Conservation (phyloP, 371 early-diverging fungal species). For the Mortierella sp. region DNA sequence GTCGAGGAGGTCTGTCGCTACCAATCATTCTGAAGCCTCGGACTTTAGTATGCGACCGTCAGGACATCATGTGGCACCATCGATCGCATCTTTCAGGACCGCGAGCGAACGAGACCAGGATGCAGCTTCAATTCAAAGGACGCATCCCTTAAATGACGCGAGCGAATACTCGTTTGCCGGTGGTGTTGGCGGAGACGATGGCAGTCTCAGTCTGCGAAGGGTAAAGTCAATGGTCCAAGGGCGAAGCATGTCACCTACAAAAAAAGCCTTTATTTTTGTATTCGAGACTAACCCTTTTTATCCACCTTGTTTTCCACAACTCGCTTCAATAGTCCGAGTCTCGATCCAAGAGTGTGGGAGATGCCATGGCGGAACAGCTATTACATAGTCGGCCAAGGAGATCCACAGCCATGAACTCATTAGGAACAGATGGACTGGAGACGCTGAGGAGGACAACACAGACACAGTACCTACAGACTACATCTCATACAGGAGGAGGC, state of each 20-base stretch:
- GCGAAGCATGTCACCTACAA: neutral
- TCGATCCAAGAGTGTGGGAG: conserved; percentile 23
- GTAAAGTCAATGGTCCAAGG: conserved; percentile 1
- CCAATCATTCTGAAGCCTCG: conserved; percentile 41
- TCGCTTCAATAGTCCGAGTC: conserved; percentile 20
- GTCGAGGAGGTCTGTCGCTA: conserved; percentile 39
- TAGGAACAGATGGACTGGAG: conserved; percentile 12
- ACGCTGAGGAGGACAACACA: conserved; percentile 6
- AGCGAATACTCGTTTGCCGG: conserved; percentile 20
- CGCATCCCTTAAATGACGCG: conserved; percentile 7
- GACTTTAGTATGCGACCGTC: conserved; percentile 31
- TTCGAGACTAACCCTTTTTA: neutral
- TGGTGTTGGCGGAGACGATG: conserved; percentile 18
- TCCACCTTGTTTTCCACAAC: neutral
- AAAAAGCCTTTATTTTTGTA: neutral
- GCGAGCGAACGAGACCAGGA: conserved; percentile 32
- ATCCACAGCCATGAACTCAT: neutral
- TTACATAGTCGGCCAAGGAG: conserved; percentile 16
- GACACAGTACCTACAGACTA: conserved; percentile 16
- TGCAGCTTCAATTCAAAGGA: conserved; percentile 18
- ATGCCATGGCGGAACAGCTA: conserved; percentile 23
- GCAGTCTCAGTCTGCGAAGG: conserved; percentile 5
- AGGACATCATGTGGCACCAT: conserved; percentile 29
- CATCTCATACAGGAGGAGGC: conserved; percentile 5
- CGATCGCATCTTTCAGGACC: conserved; percentile 38